Conservation (phyloP, 768 basidiomycete species). For the Naematelia aurantialba region DNA sequence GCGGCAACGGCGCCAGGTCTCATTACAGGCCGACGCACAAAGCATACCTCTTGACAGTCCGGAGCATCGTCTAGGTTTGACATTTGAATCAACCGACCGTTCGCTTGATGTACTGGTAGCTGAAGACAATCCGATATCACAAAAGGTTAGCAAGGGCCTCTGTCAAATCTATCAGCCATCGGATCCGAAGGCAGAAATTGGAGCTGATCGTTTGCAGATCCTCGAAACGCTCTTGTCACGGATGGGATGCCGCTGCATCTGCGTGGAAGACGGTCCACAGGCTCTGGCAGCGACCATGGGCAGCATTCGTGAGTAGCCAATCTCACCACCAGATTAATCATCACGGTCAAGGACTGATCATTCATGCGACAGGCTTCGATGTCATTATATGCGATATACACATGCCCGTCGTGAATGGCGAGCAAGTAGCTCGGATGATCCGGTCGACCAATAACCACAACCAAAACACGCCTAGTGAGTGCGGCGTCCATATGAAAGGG, state of each 20-base stretch:
- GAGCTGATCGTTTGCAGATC: conserved; percentile 55
- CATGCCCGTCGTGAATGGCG: conserved; percentile 95
- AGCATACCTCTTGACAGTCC: conserved; percentile 27
- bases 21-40: conserved; percentile 11
- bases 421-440: conserved; percentile 94
- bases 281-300: conserved; percentile 96
- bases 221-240: conserved; percentile 90
- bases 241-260: conserved; percentile 89
- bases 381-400: conserved; percentile 92
- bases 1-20: conserved; percentile 32
- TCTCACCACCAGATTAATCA: not conserved
- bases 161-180: not conserved
- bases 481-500: not conserved
- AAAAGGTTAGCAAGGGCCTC: conserved; percentile 56
- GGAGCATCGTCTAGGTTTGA: conserved; percentile 7
- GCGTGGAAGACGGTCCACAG: conserved; percentile 93
- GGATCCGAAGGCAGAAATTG: too few relatives aligned
- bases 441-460: conserved; percentile 96
- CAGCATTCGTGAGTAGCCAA: conserved; percentile 82
- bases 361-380: conserved; percentile 69
- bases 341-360: conserved; percentile 6
- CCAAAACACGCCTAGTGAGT: conserved; percentile 70
- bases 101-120: conserved; percentile 91
- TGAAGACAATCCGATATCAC: conserved; percentile 96
- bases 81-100: conserved; percentile 57